Conservation (phyloP, 805 yeast genomes). For the Suhomyces sp. region DNA sequence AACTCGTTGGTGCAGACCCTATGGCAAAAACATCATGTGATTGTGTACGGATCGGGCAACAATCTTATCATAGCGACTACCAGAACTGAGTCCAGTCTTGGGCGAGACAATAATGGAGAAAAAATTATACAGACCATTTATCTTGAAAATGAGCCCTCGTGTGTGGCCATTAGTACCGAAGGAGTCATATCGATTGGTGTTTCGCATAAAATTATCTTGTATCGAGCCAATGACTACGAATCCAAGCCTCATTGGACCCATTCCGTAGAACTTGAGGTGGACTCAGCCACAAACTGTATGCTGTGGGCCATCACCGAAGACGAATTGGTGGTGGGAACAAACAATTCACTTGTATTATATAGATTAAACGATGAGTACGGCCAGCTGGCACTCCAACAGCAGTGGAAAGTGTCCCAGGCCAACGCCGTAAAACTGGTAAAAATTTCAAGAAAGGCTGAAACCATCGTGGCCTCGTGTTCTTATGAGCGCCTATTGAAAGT, state of each 20-base stretch:
- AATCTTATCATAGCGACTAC: constrained; percentile 53
- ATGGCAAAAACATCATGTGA: constrained; percentile 65
- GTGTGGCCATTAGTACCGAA: constrained; percentile 62
- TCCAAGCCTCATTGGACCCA: constrained; percentile 46
- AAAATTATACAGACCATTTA: constrained; percentile 71
- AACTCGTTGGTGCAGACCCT: constrained; percentile 55
- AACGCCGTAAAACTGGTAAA: constrained; percentile 55
- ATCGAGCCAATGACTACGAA: constrained; percentile 56
- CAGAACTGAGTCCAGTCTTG: background rate
- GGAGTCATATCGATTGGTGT: constrained; percentile 60
- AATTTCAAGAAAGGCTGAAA: constrained; percentile 65
- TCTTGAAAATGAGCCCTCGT: constrained; percentile 60
- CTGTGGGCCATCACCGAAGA: constrained; percentile 52
- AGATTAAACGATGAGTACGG: constrained; percentile 49
- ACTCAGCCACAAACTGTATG: constrained; percentile 39
- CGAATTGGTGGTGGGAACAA: constrained; percentile 64
- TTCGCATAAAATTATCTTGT: constrained; percentile 43
- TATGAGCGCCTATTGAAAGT: constrained; percentile 69
- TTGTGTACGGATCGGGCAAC: constrained; percentile 85
- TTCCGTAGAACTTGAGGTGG: constrained; percentile 18
- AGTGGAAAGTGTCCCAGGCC: constrained; percentile 57
- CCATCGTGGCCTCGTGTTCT: constrained; percentile 58
- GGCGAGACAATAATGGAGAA: background rate
- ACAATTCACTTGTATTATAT: constrained; percentile 51
- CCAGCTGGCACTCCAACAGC: constrained; percentile 23